Conservation (phyloP, 1,284 basidiomycete species). For the Sanghuangporus sanghuang region DNA sequence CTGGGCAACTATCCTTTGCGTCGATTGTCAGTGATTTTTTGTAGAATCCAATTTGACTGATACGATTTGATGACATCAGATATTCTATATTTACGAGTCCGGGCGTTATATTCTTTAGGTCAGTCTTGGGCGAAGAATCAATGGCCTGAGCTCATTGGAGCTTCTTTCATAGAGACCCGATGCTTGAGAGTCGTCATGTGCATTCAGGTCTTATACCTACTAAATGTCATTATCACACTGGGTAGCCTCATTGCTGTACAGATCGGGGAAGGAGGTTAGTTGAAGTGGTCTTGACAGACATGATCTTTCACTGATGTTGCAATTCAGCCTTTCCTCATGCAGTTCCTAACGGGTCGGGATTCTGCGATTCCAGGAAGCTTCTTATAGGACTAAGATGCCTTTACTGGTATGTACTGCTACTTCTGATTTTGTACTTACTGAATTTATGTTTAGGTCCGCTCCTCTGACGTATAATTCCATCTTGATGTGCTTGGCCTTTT, state of each 20-base stretch:
- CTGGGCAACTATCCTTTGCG: not conserved
- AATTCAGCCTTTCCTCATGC: not conserved
- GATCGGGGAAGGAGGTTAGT: not conserved
- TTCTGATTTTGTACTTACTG: not conserved
- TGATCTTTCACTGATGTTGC: not conserved
- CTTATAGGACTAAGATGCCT: not conserved
- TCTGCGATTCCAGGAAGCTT: not conserved
- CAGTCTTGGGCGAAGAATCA: not conserved
- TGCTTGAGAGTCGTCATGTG: not conserved
- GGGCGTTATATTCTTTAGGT: not conserved
- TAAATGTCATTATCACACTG: not conserved
- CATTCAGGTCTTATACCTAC: not conserved
- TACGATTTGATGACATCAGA: not conserved
- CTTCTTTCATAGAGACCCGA: not conserved
- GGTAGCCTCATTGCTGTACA: not conserved
- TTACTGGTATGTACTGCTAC: not conserved
- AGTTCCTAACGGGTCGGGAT: not conserved
- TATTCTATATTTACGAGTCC: constrained; percentile 1
- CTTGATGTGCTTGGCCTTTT: not conserved
- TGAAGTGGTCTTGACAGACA: not conserved
- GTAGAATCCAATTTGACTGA: not conserved
- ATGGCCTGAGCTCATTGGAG: not conserved
- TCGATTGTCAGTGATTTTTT: not conserved
- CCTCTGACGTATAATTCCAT: not conserved
- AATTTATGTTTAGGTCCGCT: not conserved